A percentile compares a stretch with the other conserved stretches of the same genome.
Evolutionary conservation across 2,329 filamentous ascomycete species (phyloP).

Genomic region (Beauveria sp.): DNA sequence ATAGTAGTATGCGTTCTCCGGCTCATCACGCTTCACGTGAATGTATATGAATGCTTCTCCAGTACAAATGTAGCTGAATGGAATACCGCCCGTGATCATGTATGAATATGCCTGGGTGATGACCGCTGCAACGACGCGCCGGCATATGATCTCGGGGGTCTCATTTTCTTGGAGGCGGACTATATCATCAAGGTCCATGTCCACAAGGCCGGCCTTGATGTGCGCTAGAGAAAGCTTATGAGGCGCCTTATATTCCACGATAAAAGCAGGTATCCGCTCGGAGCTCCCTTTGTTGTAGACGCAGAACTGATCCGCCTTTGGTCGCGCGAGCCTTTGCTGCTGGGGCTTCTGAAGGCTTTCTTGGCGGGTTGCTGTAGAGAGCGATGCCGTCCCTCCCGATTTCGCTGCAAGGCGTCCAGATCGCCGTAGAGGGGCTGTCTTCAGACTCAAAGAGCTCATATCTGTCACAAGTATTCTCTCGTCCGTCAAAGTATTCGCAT

Average conservation of each 20-base stretch:
- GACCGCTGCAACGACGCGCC: neutral
- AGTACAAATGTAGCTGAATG: neutral
- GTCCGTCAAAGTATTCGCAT: neutral
- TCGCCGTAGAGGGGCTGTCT: neutral
- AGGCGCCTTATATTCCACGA: neutral
- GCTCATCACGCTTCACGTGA: neutral
- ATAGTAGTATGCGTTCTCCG: neutral
- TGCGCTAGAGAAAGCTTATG: neutral
- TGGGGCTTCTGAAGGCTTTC: too few relatives aligned
- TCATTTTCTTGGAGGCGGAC: neutral
- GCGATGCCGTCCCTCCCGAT: too few relatives aligned
- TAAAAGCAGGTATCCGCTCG: neutral
- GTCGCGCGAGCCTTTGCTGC: neutral
- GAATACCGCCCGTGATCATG: neutral
- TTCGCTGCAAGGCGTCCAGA: neutral
- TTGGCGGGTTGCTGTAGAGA: neutral
- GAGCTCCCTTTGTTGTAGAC: neutral
- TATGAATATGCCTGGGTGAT: neutral
- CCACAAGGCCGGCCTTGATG: neutral
- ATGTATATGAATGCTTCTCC: neutral
- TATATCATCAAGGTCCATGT: constrained; percentile 2
- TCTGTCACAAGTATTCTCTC: neutral
- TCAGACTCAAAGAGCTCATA: neutral
- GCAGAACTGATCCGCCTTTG: neutral
- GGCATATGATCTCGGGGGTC: neutral